Percentiles rank a stretch among this genome's conserved stretches.
Conservation (phyloP, 2,329 filamentous ascomycete genomes). For the Colletotrichum sp. region DNA sequence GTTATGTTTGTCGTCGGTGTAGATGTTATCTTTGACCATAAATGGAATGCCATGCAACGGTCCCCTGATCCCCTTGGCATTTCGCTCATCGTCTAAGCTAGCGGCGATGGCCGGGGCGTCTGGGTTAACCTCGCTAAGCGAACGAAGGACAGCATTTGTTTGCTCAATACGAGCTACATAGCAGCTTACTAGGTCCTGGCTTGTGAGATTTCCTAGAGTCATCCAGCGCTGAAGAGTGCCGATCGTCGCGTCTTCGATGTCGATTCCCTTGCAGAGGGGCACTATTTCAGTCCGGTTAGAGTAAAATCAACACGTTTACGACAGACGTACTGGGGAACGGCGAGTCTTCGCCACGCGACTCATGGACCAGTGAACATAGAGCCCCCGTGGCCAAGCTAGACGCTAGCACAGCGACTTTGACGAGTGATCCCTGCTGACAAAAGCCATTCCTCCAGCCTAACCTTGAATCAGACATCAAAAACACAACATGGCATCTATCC, state of each 20-base stretch:
- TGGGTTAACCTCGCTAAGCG: not conserved
- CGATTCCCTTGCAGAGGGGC: not conserved
- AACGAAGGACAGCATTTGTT: not conserved
- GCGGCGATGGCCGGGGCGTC: not conserved
- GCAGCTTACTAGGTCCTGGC: not conserved
- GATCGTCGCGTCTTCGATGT: not conserved
- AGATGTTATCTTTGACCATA: not conserved
- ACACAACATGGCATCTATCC: not conserved
- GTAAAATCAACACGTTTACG: not conserved
- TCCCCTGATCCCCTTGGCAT: not conserved
- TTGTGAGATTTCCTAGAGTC: not conserved
- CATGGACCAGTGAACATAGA: not conserved
- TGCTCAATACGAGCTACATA: not conserved
- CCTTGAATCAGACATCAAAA: not conserved
- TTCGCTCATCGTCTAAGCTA: not conserved
- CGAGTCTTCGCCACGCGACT: not conserved
- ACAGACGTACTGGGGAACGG: not conserved
- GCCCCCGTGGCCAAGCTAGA: not conserved
- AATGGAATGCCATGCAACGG: not conserved
- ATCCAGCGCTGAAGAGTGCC: not conserved
- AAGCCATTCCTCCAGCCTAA: not conserved
- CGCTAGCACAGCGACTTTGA: not conserved
- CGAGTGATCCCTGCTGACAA: not conserved
- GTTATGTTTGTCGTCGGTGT: not conserved
- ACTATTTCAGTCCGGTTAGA: not conserved